phyloP scores from a whole-genome alignment of 768 basidiomycete species.

The Sarcodon sp. region DNA sequence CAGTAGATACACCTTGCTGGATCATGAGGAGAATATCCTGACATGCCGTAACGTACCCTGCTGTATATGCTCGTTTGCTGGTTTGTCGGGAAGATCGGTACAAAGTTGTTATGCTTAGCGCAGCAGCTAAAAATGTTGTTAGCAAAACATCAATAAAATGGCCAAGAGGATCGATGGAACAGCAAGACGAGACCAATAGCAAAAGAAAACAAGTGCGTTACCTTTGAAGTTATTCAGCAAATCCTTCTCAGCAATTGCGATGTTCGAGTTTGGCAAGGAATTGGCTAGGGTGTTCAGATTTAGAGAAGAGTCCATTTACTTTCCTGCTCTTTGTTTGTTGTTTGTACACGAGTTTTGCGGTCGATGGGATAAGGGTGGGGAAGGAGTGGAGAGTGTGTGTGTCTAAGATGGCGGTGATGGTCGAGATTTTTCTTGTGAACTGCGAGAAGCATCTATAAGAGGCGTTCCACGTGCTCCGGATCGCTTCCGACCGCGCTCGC shows the following conservation, averaged over 20 bases:
- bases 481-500: no score
- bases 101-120: conserved; percentile 73
- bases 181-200: neutral
- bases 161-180: neutral
- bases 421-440: no score
- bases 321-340: no score
- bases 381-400: no score
- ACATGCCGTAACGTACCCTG: conserved; percentile 70
- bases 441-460: no score
- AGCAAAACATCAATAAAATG: conserved; percentile 3
- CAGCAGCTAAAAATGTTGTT: conserved; percentile 42
- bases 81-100: conserved; percentile 70
- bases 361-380: no score
- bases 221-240: conserved; percentile 76
- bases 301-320: conserved; percentile 50
- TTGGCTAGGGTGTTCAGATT: conserved; percentile 69
- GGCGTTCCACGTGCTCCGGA: no score
- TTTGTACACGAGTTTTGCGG: no score
- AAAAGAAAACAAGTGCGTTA: conserved; percentile 12
- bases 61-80: conserved; percentile 70
- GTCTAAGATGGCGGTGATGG: no score
- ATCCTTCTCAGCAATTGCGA: conserved; percentile 72
- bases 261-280: conserved; percentile 56
- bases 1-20: conserved; percentile 67
- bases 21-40: conserved; percentile 74